These are phyloP conservation scores for Hortiboletus campestris DNA, from an alignment of 768 basidiomycete species.

Conservation along the genomic window DNA sequence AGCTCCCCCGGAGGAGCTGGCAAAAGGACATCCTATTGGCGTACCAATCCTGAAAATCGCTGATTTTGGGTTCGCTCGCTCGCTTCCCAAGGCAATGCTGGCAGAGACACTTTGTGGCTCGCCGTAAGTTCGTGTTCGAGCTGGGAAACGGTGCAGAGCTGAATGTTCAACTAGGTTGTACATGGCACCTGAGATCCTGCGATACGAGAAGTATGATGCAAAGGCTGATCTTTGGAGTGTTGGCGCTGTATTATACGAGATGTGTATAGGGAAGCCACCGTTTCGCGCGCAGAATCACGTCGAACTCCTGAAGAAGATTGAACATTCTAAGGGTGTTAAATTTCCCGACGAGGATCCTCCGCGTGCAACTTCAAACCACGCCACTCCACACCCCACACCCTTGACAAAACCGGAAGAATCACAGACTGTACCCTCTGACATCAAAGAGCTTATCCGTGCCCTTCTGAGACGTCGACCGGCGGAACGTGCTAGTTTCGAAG, in stretches of 20 bases:
- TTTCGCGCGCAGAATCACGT: conserved; percentile 97
- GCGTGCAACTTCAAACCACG: conserved; percentile 38
- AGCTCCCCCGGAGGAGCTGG: conserved; percentile 74
- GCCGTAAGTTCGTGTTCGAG: conserved; percentile 57
- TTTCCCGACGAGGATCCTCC: conserved; percentile 88
- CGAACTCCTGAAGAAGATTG: conserved; percentile 91
- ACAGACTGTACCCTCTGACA: conserved; percentile 68
- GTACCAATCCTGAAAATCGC: conserved; percentile 96
- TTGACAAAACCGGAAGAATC: conserved; percentile 43
- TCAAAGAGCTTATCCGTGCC: conserved; percentile 85
- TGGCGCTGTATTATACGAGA: conserved; percentile 95
- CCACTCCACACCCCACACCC: conserved; percentile 12
- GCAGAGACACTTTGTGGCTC: conserved; percentile 98
- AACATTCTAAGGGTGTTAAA: conserved; percentile 84
- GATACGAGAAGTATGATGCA: conserved; percentile 97
- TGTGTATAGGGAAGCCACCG: conserved; percentile 89
- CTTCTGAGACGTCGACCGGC: conserved; percentile 81
- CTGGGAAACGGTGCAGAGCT: not conserved
- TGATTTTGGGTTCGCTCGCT: conserved; percentile 97
- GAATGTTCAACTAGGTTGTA: conserved; percentile 59
- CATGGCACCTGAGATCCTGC: conserved; percentile 98
- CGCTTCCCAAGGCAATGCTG: conserved; percentile 87
- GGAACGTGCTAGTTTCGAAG: conserved; percentile 85
- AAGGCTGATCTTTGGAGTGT: conserved; percentile 99
- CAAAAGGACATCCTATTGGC: conserved; percentile 84